phyloP scores from a whole-genome alignment of 2,329 filamentous ascomycete genomes.

The Helicocarpus griseus region DNA sequence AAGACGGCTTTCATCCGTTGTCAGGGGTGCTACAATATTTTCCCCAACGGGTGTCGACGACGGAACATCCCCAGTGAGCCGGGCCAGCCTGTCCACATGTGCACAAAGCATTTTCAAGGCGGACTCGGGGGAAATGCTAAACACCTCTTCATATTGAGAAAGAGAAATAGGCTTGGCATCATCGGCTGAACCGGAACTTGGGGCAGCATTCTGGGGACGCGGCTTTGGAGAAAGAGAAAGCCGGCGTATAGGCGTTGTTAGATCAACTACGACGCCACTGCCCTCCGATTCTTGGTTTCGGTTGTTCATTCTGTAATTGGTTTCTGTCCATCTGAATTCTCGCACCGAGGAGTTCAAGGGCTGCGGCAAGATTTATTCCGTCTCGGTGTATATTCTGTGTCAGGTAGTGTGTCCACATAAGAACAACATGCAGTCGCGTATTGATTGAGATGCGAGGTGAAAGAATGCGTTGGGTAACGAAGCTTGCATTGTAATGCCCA shows the following conservation, averaged over 20 bases:
- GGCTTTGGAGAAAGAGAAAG: neutral
- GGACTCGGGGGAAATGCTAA: neutral
- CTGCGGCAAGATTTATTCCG: neutral
- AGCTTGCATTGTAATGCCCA: neutral
- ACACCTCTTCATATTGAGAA: neutral
- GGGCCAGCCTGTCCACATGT: slow-evolving; percentile 47
- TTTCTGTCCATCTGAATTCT: neutral
- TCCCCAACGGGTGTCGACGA: slow-evolving; percentile 31
- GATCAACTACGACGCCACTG: neutral
- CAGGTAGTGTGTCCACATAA: neutral
- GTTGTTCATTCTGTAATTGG: neutral
- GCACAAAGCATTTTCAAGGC: slow-evolving; percentile 72
- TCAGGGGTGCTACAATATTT: neutral
- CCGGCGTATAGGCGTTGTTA: neutral
- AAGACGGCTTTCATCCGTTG: neutral
- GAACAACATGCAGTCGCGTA: neutral
- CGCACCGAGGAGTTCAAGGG: neutral
- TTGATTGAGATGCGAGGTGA: neutral
- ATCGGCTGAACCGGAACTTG: neutral
- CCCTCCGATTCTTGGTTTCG: neutral
- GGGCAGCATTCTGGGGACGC: neutral
- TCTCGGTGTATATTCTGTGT: neutral
- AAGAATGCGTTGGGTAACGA: neutral
- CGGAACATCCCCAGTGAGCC: slow-evolving; percentile 55
- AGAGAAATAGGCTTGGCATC: too few relatives aligned